Evolutionary conservation across 2,329 filamentous ascomycete genomes (phyloP).

Genomic region (Didymella sp.): DNA sequence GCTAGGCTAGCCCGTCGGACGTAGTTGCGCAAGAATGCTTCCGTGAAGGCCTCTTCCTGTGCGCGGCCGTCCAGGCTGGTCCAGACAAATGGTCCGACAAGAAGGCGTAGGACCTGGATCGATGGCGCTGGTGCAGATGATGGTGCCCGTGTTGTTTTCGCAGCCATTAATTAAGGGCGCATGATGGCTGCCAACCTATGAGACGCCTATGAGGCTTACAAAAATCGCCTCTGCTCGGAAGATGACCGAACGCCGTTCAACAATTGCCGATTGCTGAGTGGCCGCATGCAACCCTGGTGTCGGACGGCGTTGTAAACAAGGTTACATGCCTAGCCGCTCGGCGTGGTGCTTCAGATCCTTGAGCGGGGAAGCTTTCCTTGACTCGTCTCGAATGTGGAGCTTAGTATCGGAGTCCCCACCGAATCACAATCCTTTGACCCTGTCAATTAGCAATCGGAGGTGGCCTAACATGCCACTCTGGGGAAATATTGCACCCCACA

Average conservation of each 20-base stretch:
- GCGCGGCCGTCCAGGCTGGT: slow-evolving; percentile 14
- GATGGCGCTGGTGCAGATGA: neutral
- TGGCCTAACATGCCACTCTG: slow-evolving; percentile 1
- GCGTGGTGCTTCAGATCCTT: slow-evolving; percentile 19
- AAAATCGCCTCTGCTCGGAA: slow-evolving; percentile 3
- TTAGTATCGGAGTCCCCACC: slow-evolving; percentile 16
- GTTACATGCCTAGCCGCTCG: slow-evolving; percentile 21
- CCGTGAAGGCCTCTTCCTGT: neutral
- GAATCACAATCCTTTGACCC: slow-evolving; percentile 4
- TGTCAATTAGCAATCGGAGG: slow-evolving; percentile 7
- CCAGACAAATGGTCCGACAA: neutral
- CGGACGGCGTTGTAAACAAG: slow-evolving; percentile 1
- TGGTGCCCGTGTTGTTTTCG: slow-evolving; percentile 14
- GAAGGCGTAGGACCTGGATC: neutral
- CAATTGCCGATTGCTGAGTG: slow-evolving; percentile 20
- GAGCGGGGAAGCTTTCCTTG: slow-evolving; percentile 21
- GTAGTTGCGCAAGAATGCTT: slow-evolving; percentile 2
- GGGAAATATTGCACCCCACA: slow-evolving; percentile 9
- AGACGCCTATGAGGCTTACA: slow-evolving; percentile 13
- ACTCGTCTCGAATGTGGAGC: slow-evolving; percentile 13
- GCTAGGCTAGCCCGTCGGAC: slow-evolving; percentile 7
- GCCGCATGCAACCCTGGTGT: slow-evolving; percentile 7
- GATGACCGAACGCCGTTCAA: slow-evolving; percentile 15
- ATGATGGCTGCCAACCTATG: slow-evolving; percentile 9
- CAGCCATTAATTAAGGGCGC: neutral